These are phyloP conservation scores for Mycena indigotica DNA, from an alignment of 768 basidiomycete species.

Conservation along the genomic window DNA sequence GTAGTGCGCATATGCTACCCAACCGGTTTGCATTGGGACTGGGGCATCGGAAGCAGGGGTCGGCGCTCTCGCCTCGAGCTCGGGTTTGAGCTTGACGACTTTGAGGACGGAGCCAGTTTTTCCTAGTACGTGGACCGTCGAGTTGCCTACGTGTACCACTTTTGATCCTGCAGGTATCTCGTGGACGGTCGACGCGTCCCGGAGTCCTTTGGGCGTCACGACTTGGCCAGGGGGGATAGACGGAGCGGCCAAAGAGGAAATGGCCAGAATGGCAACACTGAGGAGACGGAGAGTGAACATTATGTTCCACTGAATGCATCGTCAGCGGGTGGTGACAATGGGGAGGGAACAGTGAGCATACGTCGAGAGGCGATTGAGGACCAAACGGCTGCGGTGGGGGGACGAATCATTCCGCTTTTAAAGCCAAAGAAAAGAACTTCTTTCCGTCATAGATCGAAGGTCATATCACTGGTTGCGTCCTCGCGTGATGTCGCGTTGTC, in stretches of 20 bases:
- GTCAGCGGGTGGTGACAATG: background rate
- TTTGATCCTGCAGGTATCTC: constrained; percentile 5
- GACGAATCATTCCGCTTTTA: background rate
- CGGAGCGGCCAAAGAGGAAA: background rate
- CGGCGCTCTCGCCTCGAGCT: background rate
- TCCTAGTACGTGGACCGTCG: constrained; percentile 6
- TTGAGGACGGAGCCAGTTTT: background rate
- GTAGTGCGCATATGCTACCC: constrained; percentile 7
- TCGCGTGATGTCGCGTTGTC: no score
- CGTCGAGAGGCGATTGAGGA: background rate
- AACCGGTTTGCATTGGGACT: constrained; percentile 10
- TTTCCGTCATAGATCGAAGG: no score
- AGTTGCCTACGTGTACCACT: constrained; percentile 3
- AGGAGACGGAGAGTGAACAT: constrained; percentile 3
- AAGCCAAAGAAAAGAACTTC: no score
- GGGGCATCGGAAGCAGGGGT: background rate
- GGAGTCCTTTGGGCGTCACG: constrained; percentile 4
- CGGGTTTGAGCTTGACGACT: constrained; percentile 1
- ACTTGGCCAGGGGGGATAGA: background rate
- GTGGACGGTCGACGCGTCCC: constrained; percentile 2
- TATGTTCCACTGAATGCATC: background rate
- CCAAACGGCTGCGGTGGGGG: background rate
- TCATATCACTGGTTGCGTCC: no score
- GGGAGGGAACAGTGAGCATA: background rate
- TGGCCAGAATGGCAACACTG: constrained; percentile 3